Evolutionary conservation across 805 yeast genomes (phyloP), one percentile per base, ranked within the genome.

Genomic region (Kuraishia molischiana): DNA sequence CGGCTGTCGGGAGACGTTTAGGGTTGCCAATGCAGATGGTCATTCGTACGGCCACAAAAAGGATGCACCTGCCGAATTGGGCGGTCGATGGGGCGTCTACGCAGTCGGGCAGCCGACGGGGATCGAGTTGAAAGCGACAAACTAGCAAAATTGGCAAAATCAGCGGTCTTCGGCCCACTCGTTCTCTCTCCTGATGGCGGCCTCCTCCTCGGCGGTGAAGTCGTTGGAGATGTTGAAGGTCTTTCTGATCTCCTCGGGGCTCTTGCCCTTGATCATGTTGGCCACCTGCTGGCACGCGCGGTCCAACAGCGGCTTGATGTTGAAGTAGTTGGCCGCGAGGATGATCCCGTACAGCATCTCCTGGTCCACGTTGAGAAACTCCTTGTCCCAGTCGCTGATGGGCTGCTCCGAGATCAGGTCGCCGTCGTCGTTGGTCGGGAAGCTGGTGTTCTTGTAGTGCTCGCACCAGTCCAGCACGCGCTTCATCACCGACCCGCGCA

Each of bases 401-500:
- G 95, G 96, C 2, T 87, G 86, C n/a, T 90, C 72, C 54, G 84
- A 85, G 56, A 83, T 77, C 19, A 85, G 74, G 48, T 85, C 95
- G 38, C 82, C 89, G 45, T 85, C 95, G 38, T 80, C 89, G 35
- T 72, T 77, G 44, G 79, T 86, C 15, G 85, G 84, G 59, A 79
- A 79, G 15, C 67, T 67, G 8, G 83, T 73, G 54, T 85, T 87
- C 58, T 80, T 83, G 66, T 90, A 96, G 58, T 90, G 92, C 53
- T 85, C 94, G 51, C 96, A 87, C 94, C 96, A 90, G 56, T 90
- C 95, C 38, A 90, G 67, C n/a, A 90, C 90, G 55, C 87, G 86
- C 57, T 82, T 77, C 61, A 90, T 69, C 17, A 90, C 95, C 14
- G 82, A 78, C 8, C 95, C 82, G 47, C 90, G 70, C 28, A 87